Percentiles rank a stretch among this genome's conserved stretches.
Evolutionary conservation across 352 stramenopile genomes (phyloP).

Genomic region (Pythium chondricola): DNA sequence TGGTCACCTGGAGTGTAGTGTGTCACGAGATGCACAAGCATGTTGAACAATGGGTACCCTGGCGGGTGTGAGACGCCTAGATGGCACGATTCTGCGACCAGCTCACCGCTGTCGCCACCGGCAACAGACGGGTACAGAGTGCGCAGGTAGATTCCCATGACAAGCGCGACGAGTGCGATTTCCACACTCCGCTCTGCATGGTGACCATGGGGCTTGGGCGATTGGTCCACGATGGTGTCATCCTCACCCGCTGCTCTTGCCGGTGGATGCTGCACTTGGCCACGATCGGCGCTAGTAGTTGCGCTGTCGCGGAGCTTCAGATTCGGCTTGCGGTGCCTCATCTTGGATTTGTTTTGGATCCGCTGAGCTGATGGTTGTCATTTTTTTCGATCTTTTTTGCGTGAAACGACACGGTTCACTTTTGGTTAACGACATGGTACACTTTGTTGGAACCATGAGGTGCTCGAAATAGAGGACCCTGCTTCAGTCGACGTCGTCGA

Average conservation of each 20-base stretch:
- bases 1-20: conserved; percentile 25
- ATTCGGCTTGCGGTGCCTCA: neutral
- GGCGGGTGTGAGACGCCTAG: conserved; percentile 92
- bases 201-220: too few species aligned
- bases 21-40: conserved; percentile 77
- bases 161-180: neutral
- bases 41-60: conserved; percentile 92
- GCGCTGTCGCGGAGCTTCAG: neutral
- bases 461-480: neutral
- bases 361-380: too few species aligned
- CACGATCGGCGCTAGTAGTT: neutral
- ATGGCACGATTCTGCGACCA: conserved; percentile 92
- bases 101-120: conserved; percentile 88
- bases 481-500: neutral
- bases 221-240: neutral
- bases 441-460: too few species aligned
- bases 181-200: neutral
- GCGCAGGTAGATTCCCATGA: conserved; percentile 50
- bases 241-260: conserved; percentile 12
- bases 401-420: too few species aligned
- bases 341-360: too few species aligned
- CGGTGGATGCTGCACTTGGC: too few species aligned
- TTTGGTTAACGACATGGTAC: too few species aligned
- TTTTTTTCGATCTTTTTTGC: too few species aligned
- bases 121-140: conserved; percentile 85